Percentiles rank a stretch among this genome's conserved stretches.
Conservation (phyloP, 129 eudicot genomes). For the Escallonia herrerae region DNA sequence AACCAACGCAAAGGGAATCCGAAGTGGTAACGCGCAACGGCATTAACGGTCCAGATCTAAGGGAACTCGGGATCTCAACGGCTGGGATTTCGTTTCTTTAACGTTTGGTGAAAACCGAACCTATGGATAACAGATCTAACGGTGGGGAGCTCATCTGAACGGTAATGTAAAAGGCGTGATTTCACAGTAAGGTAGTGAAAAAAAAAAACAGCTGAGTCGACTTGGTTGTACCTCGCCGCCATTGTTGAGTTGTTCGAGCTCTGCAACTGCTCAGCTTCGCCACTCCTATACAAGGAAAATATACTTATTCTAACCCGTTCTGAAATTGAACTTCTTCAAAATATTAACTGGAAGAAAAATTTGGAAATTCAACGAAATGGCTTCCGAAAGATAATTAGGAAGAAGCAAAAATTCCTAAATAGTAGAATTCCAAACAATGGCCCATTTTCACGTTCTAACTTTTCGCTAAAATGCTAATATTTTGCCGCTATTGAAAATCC, state of each 20-base stretch:
- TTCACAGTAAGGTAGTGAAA: not conserved
- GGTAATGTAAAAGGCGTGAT: not conserved
- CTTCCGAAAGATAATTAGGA: too few relatives aligned
- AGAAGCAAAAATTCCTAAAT: too few relatives aligned
- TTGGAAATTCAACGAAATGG: too few relatives aligned
- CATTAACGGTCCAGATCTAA: conserved; percentile 31
- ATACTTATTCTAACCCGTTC: not conserved
- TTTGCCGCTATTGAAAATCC: not conserved
- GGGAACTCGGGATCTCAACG: conserved; percentile 28
- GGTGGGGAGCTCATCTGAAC: conserved; percentile 10
- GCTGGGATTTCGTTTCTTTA: conserved; percentile 22
- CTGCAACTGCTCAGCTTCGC: conserved; percentile 43
- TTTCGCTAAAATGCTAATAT: too few relatives aligned
- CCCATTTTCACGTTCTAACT: not conserved
- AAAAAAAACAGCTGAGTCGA: conserved; percentile 19
- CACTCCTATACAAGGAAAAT: conserved; percentile 27
- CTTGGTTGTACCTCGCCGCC: conserved; percentile 36
- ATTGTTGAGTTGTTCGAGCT: conserved; percentile 64
- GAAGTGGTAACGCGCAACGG: not conserved
- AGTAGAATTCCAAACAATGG: too few relatives aligned
- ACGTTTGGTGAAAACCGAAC: not conserved
- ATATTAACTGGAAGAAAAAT: not conserved
- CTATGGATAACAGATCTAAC: conserved; percentile 15
- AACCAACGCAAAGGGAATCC: conserved; percentile 12
- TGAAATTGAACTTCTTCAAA: not conserved